phyloP scores from a whole-genome alignment of 306 rosid genomes.

The Rosa multiflora region DNA sequence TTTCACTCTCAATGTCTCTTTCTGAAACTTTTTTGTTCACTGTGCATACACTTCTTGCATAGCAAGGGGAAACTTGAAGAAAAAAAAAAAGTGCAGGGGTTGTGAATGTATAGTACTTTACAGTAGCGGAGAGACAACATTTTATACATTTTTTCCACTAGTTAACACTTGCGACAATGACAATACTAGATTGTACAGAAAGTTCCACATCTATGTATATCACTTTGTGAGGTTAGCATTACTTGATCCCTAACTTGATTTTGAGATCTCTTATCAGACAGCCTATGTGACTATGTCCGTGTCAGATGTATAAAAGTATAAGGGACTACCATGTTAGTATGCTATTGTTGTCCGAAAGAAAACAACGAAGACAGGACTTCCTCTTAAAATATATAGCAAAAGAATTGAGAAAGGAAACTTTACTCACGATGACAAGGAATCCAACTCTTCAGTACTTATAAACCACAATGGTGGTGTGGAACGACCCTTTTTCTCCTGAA shows the following conservation, averaged over 20 bases:
- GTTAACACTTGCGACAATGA: background rate
- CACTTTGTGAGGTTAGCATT: too few relatives aligned
- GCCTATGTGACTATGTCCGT: background rate
- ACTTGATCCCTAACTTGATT: background rate
- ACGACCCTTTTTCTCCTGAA: slow-evolving; percentile 84
- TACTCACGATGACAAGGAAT: slow-evolving; percentile 86
- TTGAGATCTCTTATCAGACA: background rate
- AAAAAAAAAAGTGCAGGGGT: background rate
- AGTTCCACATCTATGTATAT: background rate
- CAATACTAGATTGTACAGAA: background rate
- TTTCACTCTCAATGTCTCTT: background rate
- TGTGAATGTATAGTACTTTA: background rate
- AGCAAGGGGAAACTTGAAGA: background rate
- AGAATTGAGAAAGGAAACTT: background rate
- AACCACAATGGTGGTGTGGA: slow-evolving; percentile 74
- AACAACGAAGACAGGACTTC: background rate
- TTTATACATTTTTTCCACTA: background rate
- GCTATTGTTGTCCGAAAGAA: too few relatives aligned
- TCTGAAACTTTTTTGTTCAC: background rate
- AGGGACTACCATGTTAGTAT: background rate
- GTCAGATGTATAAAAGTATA: background rate
- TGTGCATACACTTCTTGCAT: background rate
- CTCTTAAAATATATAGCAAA: slow-evolving; percentile 1
- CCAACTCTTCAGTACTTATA: slow-evolving; percentile 63
- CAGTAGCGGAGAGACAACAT: background rate